phyloP scores from a whole-genome alignment of 805 yeast genomes.

The Myxozyma nipponensis region DNA sequence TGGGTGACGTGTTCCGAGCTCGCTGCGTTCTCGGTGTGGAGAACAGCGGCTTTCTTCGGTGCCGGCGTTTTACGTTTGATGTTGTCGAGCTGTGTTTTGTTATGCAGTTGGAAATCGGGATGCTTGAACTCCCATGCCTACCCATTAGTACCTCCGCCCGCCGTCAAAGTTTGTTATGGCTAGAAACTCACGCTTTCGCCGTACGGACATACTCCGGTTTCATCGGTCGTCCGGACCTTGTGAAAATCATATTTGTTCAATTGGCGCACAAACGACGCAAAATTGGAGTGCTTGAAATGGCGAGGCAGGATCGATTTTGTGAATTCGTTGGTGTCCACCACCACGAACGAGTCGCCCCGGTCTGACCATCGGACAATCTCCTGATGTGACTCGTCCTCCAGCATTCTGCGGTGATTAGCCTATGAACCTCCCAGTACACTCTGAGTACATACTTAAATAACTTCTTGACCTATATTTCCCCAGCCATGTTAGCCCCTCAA shows the following conservation, averaged over 20 bases:
- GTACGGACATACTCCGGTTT: conserved; percentile 50
- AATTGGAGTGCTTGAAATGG: conserved; percentile 92
- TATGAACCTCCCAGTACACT: neutral
- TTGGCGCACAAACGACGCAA: conserved; percentile 92
- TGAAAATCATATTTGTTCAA: conserved; percentile 96
- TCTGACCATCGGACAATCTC: conserved; percentile 82
- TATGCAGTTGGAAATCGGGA: conserved; percentile 76
- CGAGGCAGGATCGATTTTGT: conserved; percentile 83
- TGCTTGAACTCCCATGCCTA: conserved; percentile 93
- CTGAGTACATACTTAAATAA: conserved; percentile 18
- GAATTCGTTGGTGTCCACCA: conserved; percentile 83
- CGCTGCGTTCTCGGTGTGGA: conserved; percentile 6
- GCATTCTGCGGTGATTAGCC: conserved; percentile 50
- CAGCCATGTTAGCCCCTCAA: neutral
- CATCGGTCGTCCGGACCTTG: conserved; percentile 78
- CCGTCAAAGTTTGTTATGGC: neutral
- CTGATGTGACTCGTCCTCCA: conserved; percentile 73
- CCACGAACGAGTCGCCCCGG: conserved; percentile 82
- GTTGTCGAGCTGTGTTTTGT: conserved; percentile 74
- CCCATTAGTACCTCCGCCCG: neutral
- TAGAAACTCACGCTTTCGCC: conserved; percentile 47
- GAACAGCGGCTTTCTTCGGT: conserved; percentile 18
- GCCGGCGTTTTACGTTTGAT: conserved; percentile 50
- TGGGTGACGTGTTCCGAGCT: conserved; percentile 19
- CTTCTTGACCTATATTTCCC: conserved; percentile 22